Evolutionary conservation across 2,329 filamentous ascomycete species (phyloP).

Genomic region (Acephala macrosclerotiorum): DNA sequence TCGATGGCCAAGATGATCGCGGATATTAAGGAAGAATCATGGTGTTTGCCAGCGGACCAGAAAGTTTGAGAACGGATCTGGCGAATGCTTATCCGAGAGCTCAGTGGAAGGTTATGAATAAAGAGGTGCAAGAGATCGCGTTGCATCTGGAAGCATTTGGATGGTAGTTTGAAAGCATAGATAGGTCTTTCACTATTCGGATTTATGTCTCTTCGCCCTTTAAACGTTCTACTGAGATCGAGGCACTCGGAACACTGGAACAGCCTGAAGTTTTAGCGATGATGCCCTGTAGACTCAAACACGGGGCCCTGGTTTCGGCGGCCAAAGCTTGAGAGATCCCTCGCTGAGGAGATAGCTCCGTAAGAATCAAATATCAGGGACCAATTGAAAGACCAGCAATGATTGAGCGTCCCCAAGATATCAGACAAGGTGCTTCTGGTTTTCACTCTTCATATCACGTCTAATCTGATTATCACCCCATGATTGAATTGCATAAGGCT

Average conservation of each 20-base stretch:
- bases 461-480: background rate
- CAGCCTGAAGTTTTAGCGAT: too few species aligned
- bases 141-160: conserved; percentile 39
- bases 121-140: conserved; percentile 33
- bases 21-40: conserved; percentile 1
- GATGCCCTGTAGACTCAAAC: too few species aligned
- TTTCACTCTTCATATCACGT: background rate
- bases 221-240: too few species aligned
- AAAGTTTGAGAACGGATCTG: conserved; percentile 35
- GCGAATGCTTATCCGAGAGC: conserved; percentile 33
- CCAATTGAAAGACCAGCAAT: background rate
- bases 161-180: conserved; percentile 21
- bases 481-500: background rate
- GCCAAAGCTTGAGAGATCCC: too few species aligned
- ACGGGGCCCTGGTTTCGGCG: too few species aligned
- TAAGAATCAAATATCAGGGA: background rate
- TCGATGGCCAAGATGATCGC: conserved; percentile 12
- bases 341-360: too few species aligned
- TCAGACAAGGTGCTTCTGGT: background rate
- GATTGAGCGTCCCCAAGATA: background rate
- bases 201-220: too few species aligned
- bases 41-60: conserved; percentile 34
- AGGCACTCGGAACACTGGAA: too few species aligned
- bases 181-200: background rate
- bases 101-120: conserved; percentile 35